phyloP scores from a whole-genome alignment of 2,329 filamentous ascomycete species.

The Celoporthe dispersa region DNA sequence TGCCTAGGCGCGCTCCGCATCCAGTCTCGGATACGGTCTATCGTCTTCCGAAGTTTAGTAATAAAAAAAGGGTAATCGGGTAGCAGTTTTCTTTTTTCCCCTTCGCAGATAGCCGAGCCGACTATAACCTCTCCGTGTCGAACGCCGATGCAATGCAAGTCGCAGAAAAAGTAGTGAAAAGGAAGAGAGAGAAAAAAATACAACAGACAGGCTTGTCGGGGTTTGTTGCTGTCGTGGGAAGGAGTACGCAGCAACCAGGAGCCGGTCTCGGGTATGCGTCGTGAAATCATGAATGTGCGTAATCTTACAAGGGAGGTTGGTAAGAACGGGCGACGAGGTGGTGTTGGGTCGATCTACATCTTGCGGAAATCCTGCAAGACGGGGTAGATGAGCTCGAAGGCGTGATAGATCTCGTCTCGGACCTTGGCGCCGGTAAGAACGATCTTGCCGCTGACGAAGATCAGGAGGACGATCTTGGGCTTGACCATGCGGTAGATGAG shows the following conservation, averaged over 20 bases:
- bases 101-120: slow-evolving; percentile 32
- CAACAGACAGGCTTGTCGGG: slow-evolving; percentile 33
- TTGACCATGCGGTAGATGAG: slow-evolving; percentile 99
- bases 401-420: slow-evolving; percentile 96
- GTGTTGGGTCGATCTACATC: slow-evolving; percentile 44
- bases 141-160: slow-evolving; percentile 54
- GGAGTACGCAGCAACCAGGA: slow-evolving; percentile 20
- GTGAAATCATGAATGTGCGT: slow-evolving; percentile 51
- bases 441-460: slow-evolving; percentile 98
- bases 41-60: slow-evolving; percentile 27
- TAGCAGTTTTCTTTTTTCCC: slow-evolving; percentile 37
- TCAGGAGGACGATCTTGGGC: slow-evolving; percentile 96
- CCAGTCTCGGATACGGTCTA: slow-evolving; percentile 34
- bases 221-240: slow-evolving; percentile 17
- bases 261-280: slow-evolving; percentile 37
- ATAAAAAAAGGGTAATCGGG: slow-evolving; percentile 24
- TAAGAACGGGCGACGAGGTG: slow-evolving; percentile 2
- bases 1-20: slow-evolving; percentile 29
- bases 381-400: slow-evolving; percentile 96
- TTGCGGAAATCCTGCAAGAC: slow-evolving; percentile 78
- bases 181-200: slow-evolving; percentile 30
- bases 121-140: slow-evolving; percentile 30
- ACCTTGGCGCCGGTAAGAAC: slow-evolving; percentile 97
- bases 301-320: slow-evolving; percentile 30
- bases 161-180: slow-evolving; percentile 26